Evolutionary conservation across 176 grass and related monocot species (phyloP).

Genomic region (Poa annua): DNA sequence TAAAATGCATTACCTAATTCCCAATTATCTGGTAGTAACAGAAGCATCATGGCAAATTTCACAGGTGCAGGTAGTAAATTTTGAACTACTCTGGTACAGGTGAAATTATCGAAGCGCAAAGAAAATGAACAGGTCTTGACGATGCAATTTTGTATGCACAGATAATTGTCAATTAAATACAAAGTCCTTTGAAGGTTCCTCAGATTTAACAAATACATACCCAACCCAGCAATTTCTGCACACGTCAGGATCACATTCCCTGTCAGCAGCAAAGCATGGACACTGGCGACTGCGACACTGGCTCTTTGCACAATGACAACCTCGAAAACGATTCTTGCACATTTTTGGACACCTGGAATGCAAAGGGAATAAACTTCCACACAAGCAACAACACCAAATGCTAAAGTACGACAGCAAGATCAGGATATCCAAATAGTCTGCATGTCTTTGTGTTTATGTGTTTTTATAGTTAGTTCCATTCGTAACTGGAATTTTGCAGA

Average conservation of each 20-base stretch:
- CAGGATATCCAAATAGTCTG: not conserved
- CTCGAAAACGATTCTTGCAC: conserved; percentile 96
- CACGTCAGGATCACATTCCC: conserved; percentile 97
- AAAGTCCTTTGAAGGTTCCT: not conserved
- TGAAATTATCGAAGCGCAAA: conserved; percentile 29
- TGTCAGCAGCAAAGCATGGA: conserved; percentile 98
- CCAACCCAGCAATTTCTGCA: conserved; percentile 99
- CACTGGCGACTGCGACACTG: conserved; percentile 97
- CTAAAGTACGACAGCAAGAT: conserved; percentile 29
- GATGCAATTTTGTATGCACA: conserved; percentile 27
- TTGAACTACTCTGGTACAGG: not conserved
- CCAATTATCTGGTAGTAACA: conserved; percentile 8
- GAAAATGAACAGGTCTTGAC: not conserved
- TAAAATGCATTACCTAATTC: conserved; percentile 4
- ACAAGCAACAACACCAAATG: conserved; percentile 12
- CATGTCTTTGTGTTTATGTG: not conserved
- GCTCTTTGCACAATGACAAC: conserved; percentile 97
- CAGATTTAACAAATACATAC: conserved; percentile 54
- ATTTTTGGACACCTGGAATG: conserved; percentile 87
- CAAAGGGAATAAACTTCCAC: conserved; percentile 46
- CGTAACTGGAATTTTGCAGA: conserved; percentile 1
- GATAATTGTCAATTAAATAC: conserved; percentile 23
- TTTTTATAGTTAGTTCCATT: not conserved
- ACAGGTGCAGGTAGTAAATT: conserved; percentile 6
- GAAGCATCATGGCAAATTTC: not conserved